These are phyloP conservation scores for Lentinus tigrinus DNA, from an alignment of 768 basidiomycete genomes.

Conservation along the genomic window DNA sequence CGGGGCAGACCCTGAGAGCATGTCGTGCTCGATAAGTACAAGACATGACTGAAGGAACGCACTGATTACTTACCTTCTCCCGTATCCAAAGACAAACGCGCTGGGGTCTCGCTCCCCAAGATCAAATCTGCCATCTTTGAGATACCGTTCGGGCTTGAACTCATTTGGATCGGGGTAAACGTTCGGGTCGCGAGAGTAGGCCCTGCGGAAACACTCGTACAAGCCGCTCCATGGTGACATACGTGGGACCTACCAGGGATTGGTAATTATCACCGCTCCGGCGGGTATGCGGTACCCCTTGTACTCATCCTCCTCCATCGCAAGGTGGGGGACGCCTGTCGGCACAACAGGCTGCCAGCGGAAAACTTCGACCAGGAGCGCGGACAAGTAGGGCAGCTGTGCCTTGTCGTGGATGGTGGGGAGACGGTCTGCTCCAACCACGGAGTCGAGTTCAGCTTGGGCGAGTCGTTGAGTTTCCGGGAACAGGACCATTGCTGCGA, in stretches of 20 bases:
- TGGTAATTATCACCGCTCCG: conserved; percentile 19
- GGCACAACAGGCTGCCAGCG: conserved; percentile 8
- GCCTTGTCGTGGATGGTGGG: not conserved
- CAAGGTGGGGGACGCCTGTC: not conserved
- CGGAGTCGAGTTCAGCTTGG: conserved; percentile 1
- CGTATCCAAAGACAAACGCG: conserved; percentile 33
- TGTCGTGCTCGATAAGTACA: not conserved
- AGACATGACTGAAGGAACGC: not conserved
- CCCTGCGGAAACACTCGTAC: not conserved
- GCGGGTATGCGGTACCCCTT: conserved; percentile 26
- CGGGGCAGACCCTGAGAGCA: not conserved
- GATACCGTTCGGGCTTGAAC: conserved; percentile 37
- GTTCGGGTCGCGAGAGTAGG: conserved; percentile 21
- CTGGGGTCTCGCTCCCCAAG: conserved; percentile 27
- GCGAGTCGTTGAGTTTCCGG: not conserved
- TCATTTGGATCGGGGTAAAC: conserved; percentile 41
- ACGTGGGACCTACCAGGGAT: not conserved
- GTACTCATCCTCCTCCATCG: conserved; percentile 1
- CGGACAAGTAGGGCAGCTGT: conserved; percentile 8
- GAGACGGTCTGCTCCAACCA: not conserved
- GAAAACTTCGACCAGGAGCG: conserved; percentile 9
- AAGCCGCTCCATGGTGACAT: not conserved
- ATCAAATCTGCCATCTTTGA: conserved; percentile 31
- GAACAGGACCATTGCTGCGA: not conserved
- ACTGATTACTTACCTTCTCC: conserved; percentile 23